Conservation (phyloP, 176 grass and related monocot species). For the Rhynchospora breviuscula region DNA sequence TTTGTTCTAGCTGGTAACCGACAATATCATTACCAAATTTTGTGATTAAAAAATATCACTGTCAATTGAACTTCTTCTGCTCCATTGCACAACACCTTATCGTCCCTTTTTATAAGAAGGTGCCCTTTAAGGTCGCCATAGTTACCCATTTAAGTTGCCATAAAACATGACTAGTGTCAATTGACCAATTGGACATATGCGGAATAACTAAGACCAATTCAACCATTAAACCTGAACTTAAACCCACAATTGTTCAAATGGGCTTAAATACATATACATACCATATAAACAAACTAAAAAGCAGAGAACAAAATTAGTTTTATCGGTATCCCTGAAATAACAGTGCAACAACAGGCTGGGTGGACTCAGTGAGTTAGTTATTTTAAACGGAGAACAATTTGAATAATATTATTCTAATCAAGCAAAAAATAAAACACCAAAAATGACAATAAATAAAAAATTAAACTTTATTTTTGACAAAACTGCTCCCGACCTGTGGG, state of each 20-base stretch:
- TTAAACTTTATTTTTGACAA: neutral
- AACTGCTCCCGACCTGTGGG: slow-evolving; percentile 52
- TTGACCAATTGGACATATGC: neutral
- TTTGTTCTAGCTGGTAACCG: neutral
- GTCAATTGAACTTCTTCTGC: neutral
- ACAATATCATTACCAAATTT: neutral
- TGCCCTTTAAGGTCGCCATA: neutral
- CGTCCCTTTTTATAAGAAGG: neutral
- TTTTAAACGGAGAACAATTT: neutral
- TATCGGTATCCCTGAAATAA: neutral
- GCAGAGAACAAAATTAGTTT: neutral
- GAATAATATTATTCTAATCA: neutral
- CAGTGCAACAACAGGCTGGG: neutral
- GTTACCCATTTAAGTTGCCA: neutral
- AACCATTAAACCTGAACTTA: neutral
- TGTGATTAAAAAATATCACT: neutral
- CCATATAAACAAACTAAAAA: neutral
- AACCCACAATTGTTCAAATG: neutral
- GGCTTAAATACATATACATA: neutral
- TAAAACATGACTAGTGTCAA: neutral
- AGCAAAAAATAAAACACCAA: neutral
- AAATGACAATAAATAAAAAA: neutral
- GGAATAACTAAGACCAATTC: neutral
- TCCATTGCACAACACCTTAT: neutral
- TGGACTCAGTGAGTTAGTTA: neutral